These are phyloP conservation scores for Leccinum solheimii DNA, from an alignment of 1,284 basidiomycete species.

Conservation along the genomic window DNA sequence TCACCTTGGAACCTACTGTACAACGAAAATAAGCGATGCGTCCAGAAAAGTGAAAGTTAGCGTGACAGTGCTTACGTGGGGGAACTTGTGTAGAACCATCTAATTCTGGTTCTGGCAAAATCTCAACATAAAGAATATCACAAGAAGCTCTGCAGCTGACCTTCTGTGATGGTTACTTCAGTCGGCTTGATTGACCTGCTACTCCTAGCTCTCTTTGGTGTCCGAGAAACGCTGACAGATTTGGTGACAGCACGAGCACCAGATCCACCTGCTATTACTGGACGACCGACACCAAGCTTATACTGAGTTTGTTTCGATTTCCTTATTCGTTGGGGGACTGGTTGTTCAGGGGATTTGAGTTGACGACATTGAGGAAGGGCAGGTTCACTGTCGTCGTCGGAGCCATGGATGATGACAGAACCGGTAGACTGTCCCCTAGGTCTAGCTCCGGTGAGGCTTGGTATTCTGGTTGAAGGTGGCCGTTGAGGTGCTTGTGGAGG, in stretches of 20 bases:
- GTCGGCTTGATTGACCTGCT: slow-evolving; percentile 50
- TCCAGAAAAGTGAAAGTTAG: neutral
- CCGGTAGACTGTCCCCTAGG: slow-evolving; percentile 40
- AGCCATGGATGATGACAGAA: slow-evolving; percentile 51
- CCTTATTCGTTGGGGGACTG: slow-evolving; percentile 46
- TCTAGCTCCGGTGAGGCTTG: slow-evolving; percentile 39
- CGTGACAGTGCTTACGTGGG: slow-evolving; percentile 17
- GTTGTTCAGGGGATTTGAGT: slow-evolving; percentile 28
- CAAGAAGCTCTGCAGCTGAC: slow-evolving; percentile 31
- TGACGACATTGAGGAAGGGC: slow-evolving; percentile 17
- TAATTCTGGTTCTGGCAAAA: slow-evolving; percentile 36
- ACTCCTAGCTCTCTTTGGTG: slow-evolving; percentile 45
- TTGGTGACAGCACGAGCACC: slow-evolving; percentile 66
- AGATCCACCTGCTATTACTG: slow-evolving; percentile 57
- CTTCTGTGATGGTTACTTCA: slow-evolving; percentile 62
- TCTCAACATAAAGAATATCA: slow-evolving; percentile 12
- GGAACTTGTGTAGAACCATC: slow-evolving; percentile 20
- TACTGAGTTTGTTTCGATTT: slow-evolving; percentile 72
- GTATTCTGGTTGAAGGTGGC: slow-evolving; percentile 44
- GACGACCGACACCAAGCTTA: slow-evolving; percentile 70
- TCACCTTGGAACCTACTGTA: slow-evolving; percentile 12
- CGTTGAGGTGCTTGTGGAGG: slow-evolving; percentile 37
- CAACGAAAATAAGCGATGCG: neutral
- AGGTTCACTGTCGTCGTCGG: slow-evolving; percentile 49
- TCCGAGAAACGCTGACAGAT: slow-evolving; percentile 50